Conservation (phyloP, 2,329 filamentous ascomycete genomes). For the Thelonectria discophora region DNA sequence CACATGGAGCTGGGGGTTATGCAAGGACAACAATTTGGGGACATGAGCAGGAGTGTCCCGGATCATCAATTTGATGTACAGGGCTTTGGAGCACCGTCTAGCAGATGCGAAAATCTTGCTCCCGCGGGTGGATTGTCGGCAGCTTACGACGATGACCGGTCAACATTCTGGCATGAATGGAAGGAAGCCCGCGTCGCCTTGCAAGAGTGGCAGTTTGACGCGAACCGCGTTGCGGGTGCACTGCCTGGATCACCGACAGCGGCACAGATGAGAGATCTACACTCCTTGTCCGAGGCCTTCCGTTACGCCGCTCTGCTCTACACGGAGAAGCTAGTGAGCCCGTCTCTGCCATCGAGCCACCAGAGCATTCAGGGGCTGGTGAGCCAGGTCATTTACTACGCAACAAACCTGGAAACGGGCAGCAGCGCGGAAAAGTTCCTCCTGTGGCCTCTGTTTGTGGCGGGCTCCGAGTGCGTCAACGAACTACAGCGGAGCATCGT, state of each 20-base stretch:
- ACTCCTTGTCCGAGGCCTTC: slow-evolving; percentile 88
- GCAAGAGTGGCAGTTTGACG: slow-evolving; percentile 82
- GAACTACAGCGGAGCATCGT: slow-evolving; percentile 82
- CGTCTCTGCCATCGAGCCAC: slow-evolving; percentile 75
- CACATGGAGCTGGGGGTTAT: slow-evolving; percentile 36
- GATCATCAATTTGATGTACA: slow-evolving; percentile 72
- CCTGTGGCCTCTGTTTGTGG: slow-evolving; percentile 92
- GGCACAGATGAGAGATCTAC: slow-evolving; percentile 75
- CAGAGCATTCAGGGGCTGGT: slow-evolving; percentile 86
- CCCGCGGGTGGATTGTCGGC: slow-evolving; percentile 54
- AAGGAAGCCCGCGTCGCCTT: slow-evolving; percentile 78
- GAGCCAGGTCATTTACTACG: slow-evolving; percentile 82
- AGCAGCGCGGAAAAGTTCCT: slow-evolving; percentile 85
- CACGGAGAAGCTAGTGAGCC: slow-evolving; percentile 85
- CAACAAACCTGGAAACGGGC: slow-evolving; percentile 77
- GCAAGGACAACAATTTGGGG: slow-evolving; percentile 42
- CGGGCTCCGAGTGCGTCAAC: slow-evolving; percentile 87
- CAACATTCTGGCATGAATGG: slow-evolving; percentile 88
- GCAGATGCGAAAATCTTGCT: slow-evolving; percentile 63
- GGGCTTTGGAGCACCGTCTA: slow-evolving; percentile 66
- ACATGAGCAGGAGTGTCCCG: slow-evolving; percentile 50
- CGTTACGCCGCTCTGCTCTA: slow-evolving; percentile 89
- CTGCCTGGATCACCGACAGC: slow-evolving; percentile 61
- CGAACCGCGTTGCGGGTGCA: slow-evolving; percentile 59
- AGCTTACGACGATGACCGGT: slow-evolving; percentile 66